These are phyloP conservation scores for Beauveria australis DNA, from an alignment of 2,329 filamentous ascomycete genomes.

Conservation along the genomic window DNA sequence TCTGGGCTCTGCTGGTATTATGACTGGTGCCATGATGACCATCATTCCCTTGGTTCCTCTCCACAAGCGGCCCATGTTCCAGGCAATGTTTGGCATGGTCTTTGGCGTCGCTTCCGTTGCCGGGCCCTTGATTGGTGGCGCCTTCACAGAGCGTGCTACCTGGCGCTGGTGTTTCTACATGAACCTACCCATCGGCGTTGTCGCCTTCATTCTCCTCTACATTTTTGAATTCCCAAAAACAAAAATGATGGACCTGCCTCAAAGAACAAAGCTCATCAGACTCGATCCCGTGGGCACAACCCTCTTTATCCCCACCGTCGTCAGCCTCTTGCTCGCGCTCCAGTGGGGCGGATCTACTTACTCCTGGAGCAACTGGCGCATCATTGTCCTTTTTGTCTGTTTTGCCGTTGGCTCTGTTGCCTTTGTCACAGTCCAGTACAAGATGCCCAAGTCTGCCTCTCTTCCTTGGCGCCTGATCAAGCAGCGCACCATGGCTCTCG, in stretches of 20 bases:
- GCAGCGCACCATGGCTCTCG: slow-evolving; percentile 46
- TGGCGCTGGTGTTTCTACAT: slow-evolving; percentile 12
- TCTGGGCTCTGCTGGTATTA: slow-evolving; percentile 48
- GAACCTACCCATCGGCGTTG: slow-evolving; percentile 24
- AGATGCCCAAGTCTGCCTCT: slow-evolving; percentile 47
- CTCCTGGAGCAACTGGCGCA: slow-evolving; percentile 42
- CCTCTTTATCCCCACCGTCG: slow-evolving; percentile 50
- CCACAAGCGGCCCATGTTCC: slow-evolving; percentile 51
- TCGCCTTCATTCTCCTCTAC: slow-evolving; percentile 40
- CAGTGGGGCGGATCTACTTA: slow-evolving; percentile 54
- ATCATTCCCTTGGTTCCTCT: slow-evolving; percentile 52
- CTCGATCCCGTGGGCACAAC: slow-evolving; percentile 52
- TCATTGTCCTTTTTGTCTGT: slow-evolving; percentile 45
- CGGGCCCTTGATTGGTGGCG: slow-evolving; percentile 18
- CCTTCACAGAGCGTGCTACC: slow-evolving; percentile 13
- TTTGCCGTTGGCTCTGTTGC: slow-evolving; percentile 37
- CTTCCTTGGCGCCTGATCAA: slow-evolving; percentile 46
- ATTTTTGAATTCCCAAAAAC: slow-evolving; percentile 36
- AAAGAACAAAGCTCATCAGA: slow-evolving; percentile 38
- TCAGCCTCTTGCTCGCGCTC: slow-evolving; percentile 53
- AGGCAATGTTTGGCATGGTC: slow-evolving; percentile 33
- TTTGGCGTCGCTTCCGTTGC: slow-evolving; percentile 29
- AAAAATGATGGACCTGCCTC: slow-evolving; percentile 18
- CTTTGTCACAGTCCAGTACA: slow-evolving; percentile 44
- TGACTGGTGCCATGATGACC: slow-evolving; percentile 47